Conservation (phyloP, 805 yeast species). For the Ogataea glucozyma region DNA sequence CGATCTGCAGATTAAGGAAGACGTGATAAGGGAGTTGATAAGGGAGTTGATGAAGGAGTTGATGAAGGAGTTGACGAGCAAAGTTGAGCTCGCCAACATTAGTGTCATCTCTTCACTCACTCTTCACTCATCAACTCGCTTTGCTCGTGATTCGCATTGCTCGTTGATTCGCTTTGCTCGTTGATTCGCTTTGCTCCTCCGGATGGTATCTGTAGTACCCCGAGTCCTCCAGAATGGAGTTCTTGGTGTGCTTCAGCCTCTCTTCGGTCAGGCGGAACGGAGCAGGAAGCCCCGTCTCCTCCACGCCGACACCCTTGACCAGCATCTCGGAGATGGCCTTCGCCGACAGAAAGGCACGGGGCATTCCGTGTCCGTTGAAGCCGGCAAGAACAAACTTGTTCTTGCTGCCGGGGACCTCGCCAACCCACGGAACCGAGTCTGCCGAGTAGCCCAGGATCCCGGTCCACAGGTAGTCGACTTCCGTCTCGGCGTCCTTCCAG, state of each 20-base stretch:
- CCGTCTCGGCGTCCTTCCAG: constrained; percentile 30
- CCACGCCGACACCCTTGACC: constrained; percentile 2
- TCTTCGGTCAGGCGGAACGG: constrained; percentile 16
- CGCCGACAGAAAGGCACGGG: constrained; percentile 43
- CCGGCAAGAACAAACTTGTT: constrained; percentile 42
- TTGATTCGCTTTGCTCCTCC: constrained; percentile 4
- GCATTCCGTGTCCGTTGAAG: constrained; percentile 53
- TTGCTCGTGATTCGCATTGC: no score
- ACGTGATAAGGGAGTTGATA: no score
- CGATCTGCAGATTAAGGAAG: no score
- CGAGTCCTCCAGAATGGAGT: constrained; percentile 14
- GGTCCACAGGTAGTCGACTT: constrained; percentile 38
- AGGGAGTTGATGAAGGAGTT: no score
- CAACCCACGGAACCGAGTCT: constrained; percentile 43
- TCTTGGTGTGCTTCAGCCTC: constrained; percentile 13
- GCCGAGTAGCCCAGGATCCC: constrained; percentile 47
- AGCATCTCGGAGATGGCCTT: constrained; percentile 38
- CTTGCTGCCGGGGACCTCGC: constrained; percentile 34
- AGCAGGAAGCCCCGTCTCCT: constrained; percentile 13
- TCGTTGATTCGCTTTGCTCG: constrained; percentile 1
- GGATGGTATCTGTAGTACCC: constrained; percentile 19
- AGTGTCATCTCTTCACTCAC: no score
- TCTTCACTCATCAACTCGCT: no score
- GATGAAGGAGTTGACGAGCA: no score
- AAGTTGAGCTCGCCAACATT: no score